Base-by-base conservation (phyloP, 495 filamentous ascomycete species). In the Lichenothelia convexa region DNA sequence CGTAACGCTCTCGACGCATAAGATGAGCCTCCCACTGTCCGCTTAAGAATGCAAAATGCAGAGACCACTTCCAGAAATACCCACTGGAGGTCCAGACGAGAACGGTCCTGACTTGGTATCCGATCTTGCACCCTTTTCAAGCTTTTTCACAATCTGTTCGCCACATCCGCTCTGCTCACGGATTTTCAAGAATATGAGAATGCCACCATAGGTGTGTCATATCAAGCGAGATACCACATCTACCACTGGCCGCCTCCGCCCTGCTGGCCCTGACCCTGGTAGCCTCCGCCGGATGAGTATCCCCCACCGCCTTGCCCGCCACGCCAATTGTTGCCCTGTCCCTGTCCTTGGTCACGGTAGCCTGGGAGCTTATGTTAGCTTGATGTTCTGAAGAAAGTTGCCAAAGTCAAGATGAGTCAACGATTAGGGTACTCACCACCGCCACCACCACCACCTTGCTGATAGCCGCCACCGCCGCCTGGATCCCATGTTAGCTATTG, bases 401-500 rank as follows among this genome's bases (percentile, higher is more conserved):
- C n/a, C n/a, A n/a, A n/a, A n/a, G n/a, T n/a, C n/a, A n/a, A n/a
- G n/a, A n/a, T n/a, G n/a, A n/a, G n/a, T n/a, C n/a, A n/a, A n/a
- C n/a, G n/a, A n/a, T n/a, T n/a, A 6, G 16, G 26, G 11, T 38
- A 11, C n/a, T 34, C 21, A 30, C 39, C 39, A 16, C 40, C 30
- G 20, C 45, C 34, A 20, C 35, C 43, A 20, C 34, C 41, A 20
- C 41, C 33, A 16, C 35, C 39, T 32, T 41, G 40, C 18, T 40
- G 32, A 18, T 39, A 19, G 30, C 37, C 36, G 12, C 39, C 32
- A 36, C 34, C 34, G 20, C 19, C 11, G 20, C 20, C 34, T 36
- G 34, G 5, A 19, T 33, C 15, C 11, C 15, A 23, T 23, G 34
- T 36, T 20, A 36, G 34, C 7, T 24, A 36, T 5, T 18, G 22